Evolutionary conservation across 108 stramenopile genomes (phyloP).

Genomic region (Chaetoceros tenuissimus): DNA sequence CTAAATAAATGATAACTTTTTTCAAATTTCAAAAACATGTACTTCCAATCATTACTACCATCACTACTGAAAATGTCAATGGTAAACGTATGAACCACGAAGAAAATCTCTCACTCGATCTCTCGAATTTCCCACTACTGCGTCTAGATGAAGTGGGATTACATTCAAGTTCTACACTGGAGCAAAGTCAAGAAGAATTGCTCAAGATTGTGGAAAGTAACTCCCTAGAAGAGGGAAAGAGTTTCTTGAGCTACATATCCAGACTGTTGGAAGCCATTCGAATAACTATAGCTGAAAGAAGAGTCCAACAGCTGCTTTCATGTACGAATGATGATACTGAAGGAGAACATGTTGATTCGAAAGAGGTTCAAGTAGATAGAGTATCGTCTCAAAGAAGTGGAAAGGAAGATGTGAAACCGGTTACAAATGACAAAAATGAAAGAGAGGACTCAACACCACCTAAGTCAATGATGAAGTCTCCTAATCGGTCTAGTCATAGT

Average conservation of each 20-base stretch:
- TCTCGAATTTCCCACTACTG: slow-evolving; percentile 27
- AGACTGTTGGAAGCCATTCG: slow-evolving; percentile 17
- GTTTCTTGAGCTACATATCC: slow-evolving; percentile 2
- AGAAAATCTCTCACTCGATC: too few relatives aligned
- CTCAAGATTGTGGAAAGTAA: slow-evolving; percentile 6
- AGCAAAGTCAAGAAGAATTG: slow-evolving; percentile 16
- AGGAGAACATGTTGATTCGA: not conserved
- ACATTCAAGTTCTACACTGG: slow-evolving; percentile 17
- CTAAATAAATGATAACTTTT: not conserved
- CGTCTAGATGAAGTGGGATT: slow-evolving; percentile 19
- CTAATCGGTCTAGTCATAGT: not conserved
- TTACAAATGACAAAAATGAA: not conserved
- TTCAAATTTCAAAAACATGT: too few relatives aligned
- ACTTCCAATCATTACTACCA: too few relatives aligned
- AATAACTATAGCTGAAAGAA: slow-evolving; percentile 10
- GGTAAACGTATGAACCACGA: not conserved
- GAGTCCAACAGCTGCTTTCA: too few relatives aligned
- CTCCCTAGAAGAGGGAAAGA: slow-evolving; percentile 2
- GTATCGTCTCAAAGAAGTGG: not conserved
- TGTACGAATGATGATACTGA: slow-evolving; percentile 2
- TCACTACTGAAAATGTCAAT: slow-evolving; percentile 2
- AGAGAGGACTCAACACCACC: not conserved
- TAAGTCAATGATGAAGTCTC: not conserved
- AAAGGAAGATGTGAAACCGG: not conserved
- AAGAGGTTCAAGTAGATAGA: not conserved